A percentile compares a stretch with the other conserved stretches of the same genome.
Conservation (phyloP, 768 basidiomycete genomes). For the Boletus pseudopeckii region DNA sequence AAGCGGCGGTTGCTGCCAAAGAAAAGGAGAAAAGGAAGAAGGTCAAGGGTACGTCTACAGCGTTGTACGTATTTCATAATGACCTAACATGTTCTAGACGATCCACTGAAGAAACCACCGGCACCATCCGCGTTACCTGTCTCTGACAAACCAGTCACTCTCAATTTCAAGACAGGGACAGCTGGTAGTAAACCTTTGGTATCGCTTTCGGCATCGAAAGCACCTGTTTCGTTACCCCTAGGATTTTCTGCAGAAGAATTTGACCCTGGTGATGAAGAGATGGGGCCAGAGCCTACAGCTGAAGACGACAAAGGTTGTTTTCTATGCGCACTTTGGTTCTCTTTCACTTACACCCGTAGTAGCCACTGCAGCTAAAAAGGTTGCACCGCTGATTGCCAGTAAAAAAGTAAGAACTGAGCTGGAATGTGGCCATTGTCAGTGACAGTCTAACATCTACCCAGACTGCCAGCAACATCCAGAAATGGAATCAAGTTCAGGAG, state of each 20-base stretch:
- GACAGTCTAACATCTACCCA: conserved; percentile 32
- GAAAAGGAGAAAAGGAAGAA: conserved; percentile 60
- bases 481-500: conserved; percentile 96
- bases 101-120: conserved; percentile 35
- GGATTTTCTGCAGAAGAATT: conserved; percentile 71
- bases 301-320: conserved; percentile 46
- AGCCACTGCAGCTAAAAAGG: conserved; percentile 59
- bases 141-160: conserved; percentile 76
- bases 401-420: conserved; percentile 59
- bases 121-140: conserved; percentile 69
- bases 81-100: conserved; percentile 27
- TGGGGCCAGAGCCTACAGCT: conserved; percentile 39
- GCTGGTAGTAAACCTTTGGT: conserved; percentile 17
- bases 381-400: conserved; percentile 79
- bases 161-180: conserved; percentile 59
- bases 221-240: conserved; percentile 43
- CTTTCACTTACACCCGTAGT: conserved; percentile 9
- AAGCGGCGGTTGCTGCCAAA: conserved; percentile 47
- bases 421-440: neutral
- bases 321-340: neutral
- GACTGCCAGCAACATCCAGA: conserved; percentile 88
- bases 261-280: conserved; percentile 36
- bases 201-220: conserved; percentile 28
- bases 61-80: neutral
- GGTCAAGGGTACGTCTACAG: conserved; percentile 41